Conservation (phyloP, 352 stramenopile genomes). For the Pythium vanterpoolii region DNA sequence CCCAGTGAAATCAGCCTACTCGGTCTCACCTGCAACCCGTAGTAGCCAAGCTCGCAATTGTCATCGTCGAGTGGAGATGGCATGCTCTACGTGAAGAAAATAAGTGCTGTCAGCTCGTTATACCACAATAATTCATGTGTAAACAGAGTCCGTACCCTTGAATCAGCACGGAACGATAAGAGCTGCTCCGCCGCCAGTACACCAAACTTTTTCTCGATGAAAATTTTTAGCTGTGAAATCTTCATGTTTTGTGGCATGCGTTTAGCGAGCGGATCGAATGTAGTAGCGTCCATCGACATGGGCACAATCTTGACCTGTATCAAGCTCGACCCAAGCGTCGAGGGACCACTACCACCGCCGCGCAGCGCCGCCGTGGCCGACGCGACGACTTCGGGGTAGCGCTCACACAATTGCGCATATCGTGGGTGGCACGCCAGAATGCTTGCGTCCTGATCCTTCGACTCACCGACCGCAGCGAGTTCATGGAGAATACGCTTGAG, state of each 20-base stretch:
- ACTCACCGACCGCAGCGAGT: constrained; percentile 35
- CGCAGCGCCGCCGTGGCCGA: constrained; percentile 16
- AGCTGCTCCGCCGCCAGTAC: constrained; percentile 44
- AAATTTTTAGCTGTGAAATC: constrained; percentile 63
- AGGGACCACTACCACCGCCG: constrained; percentile 20
- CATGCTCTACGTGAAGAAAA: constrained; percentile 42
- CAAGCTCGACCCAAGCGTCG: constrained; percentile 53
- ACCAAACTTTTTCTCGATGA: constrained; percentile 74
- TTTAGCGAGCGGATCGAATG: constrained; percentile 63
- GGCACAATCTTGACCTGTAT: constrained; percentile 64
- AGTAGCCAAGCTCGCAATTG: constrained; percentile 64
- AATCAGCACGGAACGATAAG: constrained; percentile 53
- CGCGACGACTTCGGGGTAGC: constrained; percentile 51
- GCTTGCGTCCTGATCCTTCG: constrained; percentile 22
- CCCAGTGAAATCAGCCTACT: neutral
- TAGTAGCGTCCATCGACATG: constrained; percentile 70
- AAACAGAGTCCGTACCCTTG: constrained; percentile 33
- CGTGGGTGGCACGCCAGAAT: constrained; percentile 51
- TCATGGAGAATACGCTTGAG: constrained; percentile 79
- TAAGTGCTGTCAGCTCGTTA: neutral
- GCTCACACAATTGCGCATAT: constrained; percentile 34
- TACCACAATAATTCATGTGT: neutral
- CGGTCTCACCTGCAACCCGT: constrained; percentile 57
- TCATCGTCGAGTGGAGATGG: constrained; percentile 68
- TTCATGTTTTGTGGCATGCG: constrained; percentile 76